Conservation (phyloP, 805 yeast species). For the Scheffersomyces ergatensis region DNA sequence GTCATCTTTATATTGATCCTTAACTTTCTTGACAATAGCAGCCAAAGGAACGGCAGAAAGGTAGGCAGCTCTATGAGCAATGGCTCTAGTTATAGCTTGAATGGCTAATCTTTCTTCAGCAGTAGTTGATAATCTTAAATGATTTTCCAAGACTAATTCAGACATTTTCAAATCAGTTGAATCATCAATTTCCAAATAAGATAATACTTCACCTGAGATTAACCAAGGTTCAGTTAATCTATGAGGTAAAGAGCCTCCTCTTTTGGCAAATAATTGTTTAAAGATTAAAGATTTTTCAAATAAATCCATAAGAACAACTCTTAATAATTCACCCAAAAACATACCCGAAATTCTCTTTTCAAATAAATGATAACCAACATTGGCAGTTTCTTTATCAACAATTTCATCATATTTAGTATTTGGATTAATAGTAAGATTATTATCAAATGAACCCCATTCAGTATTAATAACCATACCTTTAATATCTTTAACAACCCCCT, state of each 20-base stretch:
- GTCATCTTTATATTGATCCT: conserved; percentile 48
- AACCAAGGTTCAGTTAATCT: conserved; percentile 75
- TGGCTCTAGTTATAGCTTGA: conserved; percentile 71
- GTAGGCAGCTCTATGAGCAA: conserved; percentile 86
- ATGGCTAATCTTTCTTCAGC: conserved; percentile 70
- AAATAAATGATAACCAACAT: conserved; percentile 85
- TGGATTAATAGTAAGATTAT: conserved; percentile 72
- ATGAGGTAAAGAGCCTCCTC: conserved; percentile 51
- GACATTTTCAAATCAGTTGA: conserved; percentile 70
- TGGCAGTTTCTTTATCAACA: conserved; percentile 73
- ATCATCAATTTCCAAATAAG: conserved; percentile 82
- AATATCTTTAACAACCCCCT: conserved; percentile 45
- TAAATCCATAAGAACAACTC: conserved; percentile 71
- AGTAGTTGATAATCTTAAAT: conserved; percentile 67
- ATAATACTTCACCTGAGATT: conserved; percentile 78
- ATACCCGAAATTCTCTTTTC: conserved; percentile 91
- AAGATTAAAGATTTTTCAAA: conserved; percentile 59
- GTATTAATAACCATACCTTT: conserved; percentile 86
- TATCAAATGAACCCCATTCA: conserved; percentile 98
- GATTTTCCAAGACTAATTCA: conserved; percentile 62
- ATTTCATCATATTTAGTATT: conserved; percentile 70
- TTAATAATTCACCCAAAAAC: conserved; percentile 87
- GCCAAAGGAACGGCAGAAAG: conserved; percentile 88
- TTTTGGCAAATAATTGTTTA: conserved; percentile 43
- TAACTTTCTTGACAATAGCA: conserved; percentile 73